Evolutionary conservation across 1,139 yeast genomes (phyloP).

Genomic region (Taphrina communis): DNA sequence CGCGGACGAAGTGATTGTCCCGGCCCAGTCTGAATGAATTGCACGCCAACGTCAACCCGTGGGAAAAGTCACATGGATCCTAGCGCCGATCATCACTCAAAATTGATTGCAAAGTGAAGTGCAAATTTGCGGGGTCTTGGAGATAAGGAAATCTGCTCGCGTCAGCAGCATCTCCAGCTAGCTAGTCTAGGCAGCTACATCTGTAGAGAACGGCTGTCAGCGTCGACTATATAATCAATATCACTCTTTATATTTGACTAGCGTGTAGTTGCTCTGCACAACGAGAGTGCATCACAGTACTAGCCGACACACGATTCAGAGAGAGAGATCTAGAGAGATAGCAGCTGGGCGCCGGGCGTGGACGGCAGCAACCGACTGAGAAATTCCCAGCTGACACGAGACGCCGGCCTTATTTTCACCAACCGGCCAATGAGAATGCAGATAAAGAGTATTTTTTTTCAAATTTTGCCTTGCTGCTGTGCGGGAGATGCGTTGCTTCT

Average conservation of each 20-base stretch:
- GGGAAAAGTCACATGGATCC: not conserved
- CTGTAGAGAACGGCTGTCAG: no score
- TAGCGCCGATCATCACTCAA: not conserved
- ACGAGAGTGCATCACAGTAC: no score
- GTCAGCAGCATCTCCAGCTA: constrained; percentile 5
- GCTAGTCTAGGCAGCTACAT: no score
- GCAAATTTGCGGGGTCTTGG: constrained; percentile 4
- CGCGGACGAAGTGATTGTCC: no score
- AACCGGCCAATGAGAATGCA: constrained; percentile 4
- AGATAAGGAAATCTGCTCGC: constrained; percentile 21
- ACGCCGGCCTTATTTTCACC: not conserved
- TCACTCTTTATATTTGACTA: no score
- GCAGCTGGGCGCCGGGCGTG: not conserved
- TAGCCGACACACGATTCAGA: no score
- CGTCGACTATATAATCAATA: no score
- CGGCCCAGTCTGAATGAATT: no score
- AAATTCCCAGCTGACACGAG: constrained; percentile 15
- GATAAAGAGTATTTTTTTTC: constrained; percentile 15
- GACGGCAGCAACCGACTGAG: constrained; percentile 7
- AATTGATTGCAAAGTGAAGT: not conserved
- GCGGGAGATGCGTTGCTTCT: constrained; percentile 6
- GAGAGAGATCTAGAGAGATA: no score
- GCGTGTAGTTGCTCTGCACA: no score
- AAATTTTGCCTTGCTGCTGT: not conserved
- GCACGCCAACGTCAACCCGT: no score